Base-by-base conservation (phyloP, 2,329 filamentous ascomycete species). In the Verticillium nonalfalfae region DNA sequence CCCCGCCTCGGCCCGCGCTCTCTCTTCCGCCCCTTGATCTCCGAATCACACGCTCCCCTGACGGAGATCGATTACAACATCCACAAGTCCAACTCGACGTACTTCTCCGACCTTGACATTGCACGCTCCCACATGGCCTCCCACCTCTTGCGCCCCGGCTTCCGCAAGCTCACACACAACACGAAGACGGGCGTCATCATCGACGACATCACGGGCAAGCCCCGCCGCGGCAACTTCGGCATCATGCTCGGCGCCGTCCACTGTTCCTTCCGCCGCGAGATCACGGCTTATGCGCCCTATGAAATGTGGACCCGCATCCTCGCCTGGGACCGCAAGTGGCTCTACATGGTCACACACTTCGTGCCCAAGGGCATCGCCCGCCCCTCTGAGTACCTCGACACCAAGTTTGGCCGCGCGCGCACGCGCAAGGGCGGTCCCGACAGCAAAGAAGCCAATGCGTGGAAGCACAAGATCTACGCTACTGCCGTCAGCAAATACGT, bases 11-110 rank as follows among this genome's bases (percentile, higher is more conserved):
- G 79, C 56, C 83, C 87, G 1, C 81, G 86, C 63, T 85, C 88
- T 50, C 84, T 95, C 66, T 95, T 94, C 78, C 84, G 86, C 57
- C 88, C 90, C 57, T 77, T 90, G 59, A 86, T 90, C 62, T 86
- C 88, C 15, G 78, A 81, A 45, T 85, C 88, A 7, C 85, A 87
- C 70, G 85, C 89, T 14, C 85, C 90, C 1, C 76, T 90, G 60
- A 82, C 90, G 67, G 92, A 96, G 76, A 91, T 88, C 69, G 93
- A 97, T 77, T 91, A 93, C 78, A 94, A 95, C 77, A 72, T 92
- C 52, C 90, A 93, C 81, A 93, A 93, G 73, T 88, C 87, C 62
- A 91, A 93, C 78, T 86, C 85, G 68, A 96, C 92, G n/a, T 96
- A 96, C 79, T 96, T 96, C 72, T 81, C 87, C 66, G 92, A 96